Base-by-base conservation (phyloP, 352 stramenopile species). In the Phytophthora boehmeriae region DNA sequence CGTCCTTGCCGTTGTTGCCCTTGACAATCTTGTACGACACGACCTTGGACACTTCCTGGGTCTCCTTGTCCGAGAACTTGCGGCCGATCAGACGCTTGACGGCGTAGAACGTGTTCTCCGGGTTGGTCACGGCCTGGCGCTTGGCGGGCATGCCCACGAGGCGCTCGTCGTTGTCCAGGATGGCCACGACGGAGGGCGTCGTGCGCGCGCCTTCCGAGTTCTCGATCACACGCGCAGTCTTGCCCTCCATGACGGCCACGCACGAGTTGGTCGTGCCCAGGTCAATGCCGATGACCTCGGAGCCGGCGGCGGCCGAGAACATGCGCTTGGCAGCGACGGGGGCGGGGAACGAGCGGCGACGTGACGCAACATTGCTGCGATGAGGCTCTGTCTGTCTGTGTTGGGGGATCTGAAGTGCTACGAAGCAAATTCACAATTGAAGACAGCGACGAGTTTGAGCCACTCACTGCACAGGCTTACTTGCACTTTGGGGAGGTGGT, bases 221-320 rank as follows among this genome's bases (percentile, higher is more conserved):
- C 76, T 98, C 96, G 80, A 99, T 98, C 25, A 99, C 95, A 84
- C 95, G 92, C n/a, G 96, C 76, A 59, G 78, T 96, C 43, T 96
- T 83, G 57, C 73, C 73, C 54, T 86, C 73, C 76, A 83, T 83
- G 16, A 83, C 74, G 44, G 73, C 76, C 25, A 86, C 76, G 39
- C 96, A 99, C 28, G 92, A 98, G 83, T 99, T 99, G 42, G 97
- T 99, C 22, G 97, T 99, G 52, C 97, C 97, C 43, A 99, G 81
- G 90, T 99, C 97, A 73, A 99, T 99, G 44, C 97, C 97, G 63
- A 99, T 98, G 38, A 86, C 76, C 48, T 83, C 75, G 23, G 63
- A 69, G 56, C 70, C 72, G 14, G 72, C 66, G 34, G 75, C 75
- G 34, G 74, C 70, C 25, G 77, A 83, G 63, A 87, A 83, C 58